Conservation (phyloP, 1,139 yeast species). For the Hansenula lynferdii region DNA sequence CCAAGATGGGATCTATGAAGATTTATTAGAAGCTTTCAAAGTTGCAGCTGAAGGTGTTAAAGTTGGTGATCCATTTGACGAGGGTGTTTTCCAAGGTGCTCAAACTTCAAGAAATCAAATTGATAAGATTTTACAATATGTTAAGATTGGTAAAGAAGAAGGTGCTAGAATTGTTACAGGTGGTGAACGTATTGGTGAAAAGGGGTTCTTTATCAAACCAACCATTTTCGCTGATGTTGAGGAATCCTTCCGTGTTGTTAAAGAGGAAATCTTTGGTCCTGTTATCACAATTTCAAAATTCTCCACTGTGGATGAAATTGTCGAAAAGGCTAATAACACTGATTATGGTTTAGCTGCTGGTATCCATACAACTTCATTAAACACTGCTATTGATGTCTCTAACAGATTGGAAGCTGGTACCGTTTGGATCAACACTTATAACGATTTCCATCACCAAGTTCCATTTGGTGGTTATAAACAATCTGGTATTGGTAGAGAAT, state of each 20-base stretch:
- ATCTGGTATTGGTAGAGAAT: conserved; percentile 65
- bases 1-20: conserved; percentile 53
- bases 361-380: conserved; percentile 46
- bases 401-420: conserved; percentile 55
- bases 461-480: conserved; percentile 56
- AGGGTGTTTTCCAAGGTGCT: conserved; percentile 55
- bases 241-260: conserved; percentile 57
- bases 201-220: conserved; percentile 66
- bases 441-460: conserved; percentile 50
- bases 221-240: conserved; percentile 63
- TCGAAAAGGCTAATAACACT: conserved; percentile 48
- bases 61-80: conserved; percentile 60
- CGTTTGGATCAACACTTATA: conserved; percentile 47
- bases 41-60: conserved; percentile 41
- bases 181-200: conserved; percentile 49
- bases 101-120: conserved; percentile 53
- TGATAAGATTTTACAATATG: conserved; percentile 50
- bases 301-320: conserved; percentile 47
- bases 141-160: conserved; percentile 52
- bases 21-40: conserved; percentile 39
- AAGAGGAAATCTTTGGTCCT: conserved; percentile 69
- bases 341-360: conserved; percentile 64
- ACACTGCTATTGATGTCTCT: conserved; percentile 43
- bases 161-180: conserved; percentile 57
- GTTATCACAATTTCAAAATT: conserved; percentile 55